phyloP scores from a whole-genome alignment of 257 asterid genomes.

The Nicotiana undulata region DNA sequence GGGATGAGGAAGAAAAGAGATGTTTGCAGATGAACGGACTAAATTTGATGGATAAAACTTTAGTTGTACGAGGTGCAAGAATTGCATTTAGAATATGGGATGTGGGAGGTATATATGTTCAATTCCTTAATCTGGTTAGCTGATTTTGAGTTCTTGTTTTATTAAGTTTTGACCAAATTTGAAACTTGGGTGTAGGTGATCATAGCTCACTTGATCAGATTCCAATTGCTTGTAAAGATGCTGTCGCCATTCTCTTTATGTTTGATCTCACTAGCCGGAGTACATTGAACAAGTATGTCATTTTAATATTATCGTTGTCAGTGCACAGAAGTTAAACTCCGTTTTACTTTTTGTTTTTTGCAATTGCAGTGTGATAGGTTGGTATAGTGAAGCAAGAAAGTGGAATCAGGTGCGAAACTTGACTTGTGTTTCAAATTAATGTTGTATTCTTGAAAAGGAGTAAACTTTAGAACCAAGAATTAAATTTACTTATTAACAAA shows the following conservation, averaged over 20 bases:
- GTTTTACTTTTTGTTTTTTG: background rate
- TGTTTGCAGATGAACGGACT: conserved; percentile 70
- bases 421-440: conserved; percentile 12
- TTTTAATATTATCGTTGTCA: background rate
- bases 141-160: background rate
- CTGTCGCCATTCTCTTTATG: conserved; percentile 83
- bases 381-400: conserved; percentile 78
- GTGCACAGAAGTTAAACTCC: background rate
- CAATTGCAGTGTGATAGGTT: conserved; percentile 57
- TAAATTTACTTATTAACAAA: background rate
- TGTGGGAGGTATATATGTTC: conserved; percentile 71
- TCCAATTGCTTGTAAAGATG: conserved; percentile 88
- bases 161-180: background rate
- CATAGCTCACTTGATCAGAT: conserved; percentile 59
- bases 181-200: conserved; percentile 39
- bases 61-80: conserved; percentile 60
- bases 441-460: conserved; percentile 10
- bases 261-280: conserved; percentile 83
- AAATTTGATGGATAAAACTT: conserved; percentile 65
- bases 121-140: background rate
- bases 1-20: conserved; percentile 65
- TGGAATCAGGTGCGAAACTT: conserved; percentile 68
- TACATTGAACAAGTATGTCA: conserved; percentile 55
- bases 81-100: conserved; percentile 87
- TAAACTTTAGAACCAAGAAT: background rate